phyloP scores from a whole-genome alignment of 208 protist species.

The Trypanosoma boissoni region DNA sequence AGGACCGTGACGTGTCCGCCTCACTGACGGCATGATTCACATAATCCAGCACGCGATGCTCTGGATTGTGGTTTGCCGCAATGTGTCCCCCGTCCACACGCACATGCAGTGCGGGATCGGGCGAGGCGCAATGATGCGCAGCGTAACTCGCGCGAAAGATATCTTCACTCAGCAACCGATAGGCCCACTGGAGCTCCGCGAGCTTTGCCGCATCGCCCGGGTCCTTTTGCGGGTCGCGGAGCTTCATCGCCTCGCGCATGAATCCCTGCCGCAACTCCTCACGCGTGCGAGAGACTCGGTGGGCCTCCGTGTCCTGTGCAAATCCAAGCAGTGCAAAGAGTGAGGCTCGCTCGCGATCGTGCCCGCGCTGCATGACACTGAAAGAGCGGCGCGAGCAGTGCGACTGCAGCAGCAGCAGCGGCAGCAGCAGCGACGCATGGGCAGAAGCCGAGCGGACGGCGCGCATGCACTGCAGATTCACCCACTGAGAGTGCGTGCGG shows the following conservation, averaged over 20 bases:
- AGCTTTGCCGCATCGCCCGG: constrained; percentile 38
- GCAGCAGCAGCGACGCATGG: not conserved
- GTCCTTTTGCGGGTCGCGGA: constrained; percentile 53
- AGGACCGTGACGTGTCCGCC: constrained; percentile 22
- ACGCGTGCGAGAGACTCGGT: constrained; percentile 51
- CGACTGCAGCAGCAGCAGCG: not conserved
- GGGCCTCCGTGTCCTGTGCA: constrained; percentile 47
- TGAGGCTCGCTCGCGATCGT: constrained; percentile 53
- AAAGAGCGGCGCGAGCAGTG: constrained; percentile 15
- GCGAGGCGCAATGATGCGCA: constrained; percentile 64
- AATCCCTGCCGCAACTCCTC: constrained; percentile 65
- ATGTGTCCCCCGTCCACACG: constrained; percentile 68
- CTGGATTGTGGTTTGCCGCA: constrained; percentile 77
- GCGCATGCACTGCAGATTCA: not conserved
- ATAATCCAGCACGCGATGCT: constrained; percentile 70
- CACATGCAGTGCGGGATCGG: constrained; percentile 74
- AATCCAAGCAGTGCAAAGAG: constrained; percentile 76
- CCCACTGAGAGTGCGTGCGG: not conserved
- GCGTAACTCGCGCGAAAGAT: constrained; percentile 60
- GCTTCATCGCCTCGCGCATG: constrained; percentile 55
- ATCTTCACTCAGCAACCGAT: constrained; percentile 48
- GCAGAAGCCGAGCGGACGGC: not conserved
- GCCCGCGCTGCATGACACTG: constrained; percentile 65
- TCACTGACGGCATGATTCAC: constrained; percentile 48
- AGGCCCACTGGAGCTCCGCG: constrained; percentile 51